Percentiles rank a stretch among this genome's conserved stretches.
phyloP scores from a whole-genome alignment of 495 filamentous ascomycete genomes.

The Neurospora sp. region DNA sequence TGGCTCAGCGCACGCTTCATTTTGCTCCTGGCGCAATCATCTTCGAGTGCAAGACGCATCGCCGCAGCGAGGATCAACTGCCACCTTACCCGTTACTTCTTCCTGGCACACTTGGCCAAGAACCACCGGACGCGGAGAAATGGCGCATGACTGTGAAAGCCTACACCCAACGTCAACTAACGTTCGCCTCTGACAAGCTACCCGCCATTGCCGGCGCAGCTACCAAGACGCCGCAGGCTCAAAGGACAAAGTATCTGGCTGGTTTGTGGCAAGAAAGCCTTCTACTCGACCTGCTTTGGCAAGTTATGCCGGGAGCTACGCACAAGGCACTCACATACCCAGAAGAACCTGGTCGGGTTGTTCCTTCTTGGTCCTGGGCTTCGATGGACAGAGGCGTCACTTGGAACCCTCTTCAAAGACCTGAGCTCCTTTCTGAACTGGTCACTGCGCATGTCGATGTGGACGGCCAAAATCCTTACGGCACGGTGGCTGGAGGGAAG shows the following conservation, averaged over 20 bases:
- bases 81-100: background rate
- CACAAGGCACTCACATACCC: background rate
- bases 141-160: background rate
- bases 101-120: background rate
- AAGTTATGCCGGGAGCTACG: background rate
- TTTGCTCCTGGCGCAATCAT: background rate
- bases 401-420: background rate
- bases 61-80: background rate
- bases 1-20: background rate
- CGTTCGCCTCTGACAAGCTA: conserved; percentile 40
- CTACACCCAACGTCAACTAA: conserved; percentile 12
- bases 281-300: background rate
- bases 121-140: conserved; percentile 1
- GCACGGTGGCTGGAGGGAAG: background rate
- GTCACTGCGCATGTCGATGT: background rate
- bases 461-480: background rate
- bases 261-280: conserved; percentile 14
- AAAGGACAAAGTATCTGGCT: conserved; percentile 38
- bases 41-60: background rate
- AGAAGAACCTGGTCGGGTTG: background rate
- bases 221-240: conserved; percentile 3
- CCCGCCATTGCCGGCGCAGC: conserved; percentile 33
- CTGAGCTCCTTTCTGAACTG: background rate
- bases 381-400: background rate
- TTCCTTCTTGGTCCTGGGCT: background rate